Percentiles rank a stretch among this genome's conserved stretches.
phyloP scores from a whole-genome alignment of 495 filamentous ascomycete species.

The Aspergillus funiculosus region DNA sequence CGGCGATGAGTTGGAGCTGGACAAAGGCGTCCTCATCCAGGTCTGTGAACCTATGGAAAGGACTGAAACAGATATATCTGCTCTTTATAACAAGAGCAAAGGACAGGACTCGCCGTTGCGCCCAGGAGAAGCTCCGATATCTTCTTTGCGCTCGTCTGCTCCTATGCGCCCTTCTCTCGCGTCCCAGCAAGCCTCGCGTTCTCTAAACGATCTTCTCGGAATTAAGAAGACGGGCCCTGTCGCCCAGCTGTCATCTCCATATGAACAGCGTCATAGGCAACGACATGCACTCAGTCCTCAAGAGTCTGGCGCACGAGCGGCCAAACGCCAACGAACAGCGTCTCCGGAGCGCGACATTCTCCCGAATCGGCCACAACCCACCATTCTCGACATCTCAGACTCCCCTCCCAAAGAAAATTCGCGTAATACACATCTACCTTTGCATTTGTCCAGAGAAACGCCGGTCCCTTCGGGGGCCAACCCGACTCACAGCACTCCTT shows the following conservation, averaged over 20 bases:
- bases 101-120: constrained; percentile 24
- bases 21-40: constrained; percentile 71
- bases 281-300: constrained; percentile 9
- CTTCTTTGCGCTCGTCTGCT: constrained; percentile 18
- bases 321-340: constrained; percentile 45
- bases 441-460: too few relatives aligned
- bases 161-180: constrained; percentile 23
- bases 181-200: constrained; percentile 38
- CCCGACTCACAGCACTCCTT: too few relatives aligned
- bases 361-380: neutral
- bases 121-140: constrained; percentile 12
- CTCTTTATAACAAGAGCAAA: constrained; percentile 60
- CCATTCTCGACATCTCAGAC: constrained; percentile 5
- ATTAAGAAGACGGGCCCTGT: constrained; percentile 47
- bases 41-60: constrained; percentile 68
- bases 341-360: constrained; percentile 5
- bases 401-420: neutral
- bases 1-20: constrained; percentile 77
- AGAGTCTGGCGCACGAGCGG: constrained; percentile 29
- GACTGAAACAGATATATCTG: constrained; percentile 69
- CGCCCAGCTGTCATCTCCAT: constrained; percentile 46
- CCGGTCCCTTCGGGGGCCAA: too few relatives aligned
- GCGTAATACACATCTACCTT: neutral
- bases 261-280: constrained; percentile 35
- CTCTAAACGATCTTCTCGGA: constrained; percentile 53